phyloP scores from a whole-genome alignment of 805 yeast species.

The Candida nonsorbophila region DNA sequence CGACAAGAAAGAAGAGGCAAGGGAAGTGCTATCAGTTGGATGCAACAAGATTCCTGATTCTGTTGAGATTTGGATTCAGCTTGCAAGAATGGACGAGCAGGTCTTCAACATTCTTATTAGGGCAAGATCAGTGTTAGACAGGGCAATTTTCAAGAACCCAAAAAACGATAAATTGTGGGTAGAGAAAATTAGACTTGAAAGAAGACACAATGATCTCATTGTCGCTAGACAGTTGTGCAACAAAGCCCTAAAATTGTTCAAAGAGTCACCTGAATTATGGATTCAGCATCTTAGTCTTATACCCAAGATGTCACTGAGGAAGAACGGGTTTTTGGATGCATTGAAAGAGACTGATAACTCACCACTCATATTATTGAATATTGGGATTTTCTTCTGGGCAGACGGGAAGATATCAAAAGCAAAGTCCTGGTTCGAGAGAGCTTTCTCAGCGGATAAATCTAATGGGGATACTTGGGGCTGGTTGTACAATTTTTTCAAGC shows the following conservation, averaged over 20 bases:
- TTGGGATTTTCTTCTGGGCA: constrained; percentile 64
- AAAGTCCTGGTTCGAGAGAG: constrained; percentile 67
- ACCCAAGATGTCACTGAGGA: constrained; percentile 45
- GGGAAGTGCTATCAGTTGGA: constrained; percentile 45
- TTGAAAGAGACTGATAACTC: constrained; percentile 60
- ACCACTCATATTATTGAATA: constrained; percentile 50
- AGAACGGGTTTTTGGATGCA: constrained; percentile 64
- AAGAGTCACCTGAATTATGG: constrained; percentile 64
- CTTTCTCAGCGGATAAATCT: constrained; percentile 47
- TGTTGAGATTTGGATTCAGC: constrained; percentile 48
- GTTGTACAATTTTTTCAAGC: constrained; percentile 42
- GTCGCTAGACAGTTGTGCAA: constrained; percentile 54
- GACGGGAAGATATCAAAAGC: constrained; percentile 64
- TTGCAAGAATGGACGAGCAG: constrained; percentile 44
- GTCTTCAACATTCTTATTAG: constrained; percentile 38
- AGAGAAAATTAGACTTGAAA: constrained; percentile 57
- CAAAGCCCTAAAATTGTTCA: constrained; percentile 54
- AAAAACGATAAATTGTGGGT: constrained; percentile 50
- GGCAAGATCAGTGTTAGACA: constrained; percentile 71
- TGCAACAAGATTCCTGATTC: constrained; percentile 41
- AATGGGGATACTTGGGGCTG: constrained; percentile 80
- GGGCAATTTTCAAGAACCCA: constrained; percentile 52
- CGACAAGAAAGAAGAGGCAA: constrained; percentile 32
- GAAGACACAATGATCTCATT: constrained; percentile 36
- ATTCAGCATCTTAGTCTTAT: constrained; percentile 46